phyloP scores from a whole-genome alignment of 768 basidiomycete genomes.

The Tricholoma sp. region DNA sequence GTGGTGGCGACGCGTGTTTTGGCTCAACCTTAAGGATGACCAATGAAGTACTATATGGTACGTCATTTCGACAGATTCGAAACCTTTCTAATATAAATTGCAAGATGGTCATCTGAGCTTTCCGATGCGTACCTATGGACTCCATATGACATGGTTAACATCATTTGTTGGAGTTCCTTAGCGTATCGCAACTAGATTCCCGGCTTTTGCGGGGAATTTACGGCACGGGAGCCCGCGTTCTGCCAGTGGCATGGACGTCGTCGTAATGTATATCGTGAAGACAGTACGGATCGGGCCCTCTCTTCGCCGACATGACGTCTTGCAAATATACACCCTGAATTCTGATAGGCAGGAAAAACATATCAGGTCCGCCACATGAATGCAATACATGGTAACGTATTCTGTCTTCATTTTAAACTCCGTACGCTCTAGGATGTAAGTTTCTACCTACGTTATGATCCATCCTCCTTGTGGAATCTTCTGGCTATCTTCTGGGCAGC shows the following conservation, averaged over 20 bases:
- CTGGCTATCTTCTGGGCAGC: background rate
- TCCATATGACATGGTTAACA: background rate
- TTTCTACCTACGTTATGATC: background rate
- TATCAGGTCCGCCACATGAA: background rate
- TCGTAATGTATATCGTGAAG: too few relatives aligned
- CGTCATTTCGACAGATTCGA: too few relatives aligned
- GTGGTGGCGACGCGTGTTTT: too few relatives aligned
- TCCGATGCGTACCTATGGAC: too few relatives aligned
- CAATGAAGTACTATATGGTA: too few relatives aligned
- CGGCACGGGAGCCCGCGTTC: too few relatives aligned
- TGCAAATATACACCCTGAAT: background rate
- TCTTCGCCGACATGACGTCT: background rate
- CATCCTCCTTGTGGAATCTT: background rate
- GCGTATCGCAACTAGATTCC: background rate
- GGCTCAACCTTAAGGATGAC: too few relatives aligned
- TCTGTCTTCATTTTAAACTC: background rate
- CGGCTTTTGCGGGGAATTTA: background rate
- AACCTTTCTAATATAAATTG: too few relatives aligned
- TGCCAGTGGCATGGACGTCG: too few relatives aligned
- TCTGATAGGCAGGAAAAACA: background rate
- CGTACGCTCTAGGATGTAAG: background rate
- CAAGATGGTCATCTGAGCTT: too few relatives aligned
- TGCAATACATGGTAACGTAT: background rate
- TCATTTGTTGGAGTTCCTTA: background rate
- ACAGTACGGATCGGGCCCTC: too few relatives aligned